Percentiles rank a stretch among this genome's conserved stretches.
Evolutionary conservation across 2,329 filamentous ascomycete species (phyloP).

Genomic region (Pseudogymnoascus sp.): DNA sequence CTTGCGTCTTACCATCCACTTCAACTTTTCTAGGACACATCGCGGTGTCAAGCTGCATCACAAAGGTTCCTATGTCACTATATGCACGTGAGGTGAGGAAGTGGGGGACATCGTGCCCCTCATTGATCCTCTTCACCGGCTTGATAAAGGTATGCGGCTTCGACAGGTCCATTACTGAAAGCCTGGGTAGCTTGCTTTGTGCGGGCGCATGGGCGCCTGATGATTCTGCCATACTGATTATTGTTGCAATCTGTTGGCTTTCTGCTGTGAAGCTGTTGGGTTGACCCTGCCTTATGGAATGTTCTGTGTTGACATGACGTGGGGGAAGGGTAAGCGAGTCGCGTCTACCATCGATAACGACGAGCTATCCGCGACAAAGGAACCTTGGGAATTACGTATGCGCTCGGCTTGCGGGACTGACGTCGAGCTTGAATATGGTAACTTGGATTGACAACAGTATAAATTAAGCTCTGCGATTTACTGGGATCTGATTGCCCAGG

Average conservation of each 20-base stretch:
- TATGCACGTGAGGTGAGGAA: conserved; percentile 82
- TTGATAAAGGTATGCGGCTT: conserved; percentile 51
- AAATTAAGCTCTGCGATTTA: not conserved
- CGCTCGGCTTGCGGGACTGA: not conserved
- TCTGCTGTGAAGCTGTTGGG: not conserved
- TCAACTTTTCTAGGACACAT: conserved; percentile 62
- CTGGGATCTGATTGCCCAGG: not conserved
- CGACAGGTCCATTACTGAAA: conserved; percentile 37
- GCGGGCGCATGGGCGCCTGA: not conserved
- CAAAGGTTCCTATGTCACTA: conserved; percentile 75
- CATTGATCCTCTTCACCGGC: conserved; percentile 77
- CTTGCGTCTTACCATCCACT: conserved; percentile 31
- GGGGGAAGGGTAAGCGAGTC: not conserved
- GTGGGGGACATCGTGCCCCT: conserved; percentile 69
- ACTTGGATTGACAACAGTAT: not conserved
- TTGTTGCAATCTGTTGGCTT: not conserved
- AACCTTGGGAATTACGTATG: not conserved
- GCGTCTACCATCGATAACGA: not conserved
- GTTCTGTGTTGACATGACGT: conserved; percentile 5
- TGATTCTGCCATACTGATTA: not conserved
- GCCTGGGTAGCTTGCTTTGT: conserved; percentile 4
- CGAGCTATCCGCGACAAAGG: not conserved
- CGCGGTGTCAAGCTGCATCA: conserved; percentile 82
- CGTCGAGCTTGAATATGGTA: not conserved
- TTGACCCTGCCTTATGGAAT: not conserved